A percentile compares a stretch with the other conserved stretches of the same genome.
phyloP scores from a whole-genome alignment of 371 early-diverging fungal genomes.

The Coemansia sp. region DNA sequence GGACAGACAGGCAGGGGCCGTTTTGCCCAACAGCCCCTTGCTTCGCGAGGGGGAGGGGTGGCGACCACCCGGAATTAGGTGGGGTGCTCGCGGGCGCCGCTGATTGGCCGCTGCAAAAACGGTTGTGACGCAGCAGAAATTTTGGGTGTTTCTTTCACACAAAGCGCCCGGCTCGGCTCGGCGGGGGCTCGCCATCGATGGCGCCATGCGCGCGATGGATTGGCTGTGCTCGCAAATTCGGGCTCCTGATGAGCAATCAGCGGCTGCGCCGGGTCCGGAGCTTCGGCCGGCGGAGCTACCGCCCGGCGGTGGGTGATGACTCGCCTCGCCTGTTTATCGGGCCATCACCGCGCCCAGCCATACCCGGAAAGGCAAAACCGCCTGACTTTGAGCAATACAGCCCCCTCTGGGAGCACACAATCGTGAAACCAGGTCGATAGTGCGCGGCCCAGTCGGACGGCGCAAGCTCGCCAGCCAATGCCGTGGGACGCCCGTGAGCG shows the following conservation, averaged over 20 bases:
- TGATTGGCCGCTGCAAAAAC: conserved; percentile 6
- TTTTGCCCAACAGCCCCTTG: conserved; percentile 7
- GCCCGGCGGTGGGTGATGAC: neutral
- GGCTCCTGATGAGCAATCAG: conserved; percentile 1
- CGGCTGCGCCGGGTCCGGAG: conserved; percentile 1
- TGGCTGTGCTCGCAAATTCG: neutral
- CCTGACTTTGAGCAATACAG: conserved; percentile 7
- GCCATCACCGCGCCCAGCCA: neutral
- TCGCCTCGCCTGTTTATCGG: neutral
- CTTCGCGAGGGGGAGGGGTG: neutral
- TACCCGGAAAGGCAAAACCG: conserved; percentile 5
- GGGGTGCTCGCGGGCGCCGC: conserved; percentile 11
- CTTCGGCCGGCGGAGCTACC: neutral
- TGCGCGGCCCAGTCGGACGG: too few relatives aligned
- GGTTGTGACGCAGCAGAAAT: conserved; percentile 1
- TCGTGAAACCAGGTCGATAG: too few relatives aligned
- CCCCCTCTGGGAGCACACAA: neutral
- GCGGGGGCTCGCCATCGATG: conserved; percentile 10
- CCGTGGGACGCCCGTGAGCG: neutral
- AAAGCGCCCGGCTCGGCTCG: conserved; percentile 8
- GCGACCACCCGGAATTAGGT: conserved; percentile 1
- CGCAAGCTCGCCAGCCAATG: too few relatives aligned
- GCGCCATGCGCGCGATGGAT: conserved; percentile 8
- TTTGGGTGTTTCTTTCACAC: neutral
- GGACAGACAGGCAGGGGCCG: neutral